Evolutionary conservation across 1,284 basidiomycete genomes (phyloP).

Genomic region (Pholiota adiposa): DNA sequence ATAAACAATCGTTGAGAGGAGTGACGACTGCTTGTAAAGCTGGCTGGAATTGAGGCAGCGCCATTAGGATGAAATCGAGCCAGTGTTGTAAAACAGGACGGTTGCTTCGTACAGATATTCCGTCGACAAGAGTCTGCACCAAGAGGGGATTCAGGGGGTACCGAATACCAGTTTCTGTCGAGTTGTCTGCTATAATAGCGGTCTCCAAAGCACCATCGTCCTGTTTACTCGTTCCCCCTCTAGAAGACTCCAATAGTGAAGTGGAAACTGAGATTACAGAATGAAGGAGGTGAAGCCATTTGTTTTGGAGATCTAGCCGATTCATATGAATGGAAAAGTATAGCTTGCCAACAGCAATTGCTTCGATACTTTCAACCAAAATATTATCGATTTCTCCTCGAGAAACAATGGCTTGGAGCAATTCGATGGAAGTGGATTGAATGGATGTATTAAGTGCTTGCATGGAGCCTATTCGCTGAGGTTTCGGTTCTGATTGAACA

Average conservation of each 20-base stretch:
- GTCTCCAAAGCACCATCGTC: slow-evolving; percentile 35
- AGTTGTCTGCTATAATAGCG: slow-evolving; percentile 29
- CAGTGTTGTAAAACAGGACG: slow-evolving; percentile 89
- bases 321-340: slow-evolving; percentile 72
- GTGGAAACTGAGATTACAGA: slow-evolving; percentile 73
- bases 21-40: slow-evolving; percentile 70
- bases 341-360: slow-evolving; percentile 75
- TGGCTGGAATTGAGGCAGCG: slow-evolving; percentile 82
- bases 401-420: slow-evolving; percentile 82
- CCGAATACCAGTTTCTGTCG: slow-evolving; percentile 28
- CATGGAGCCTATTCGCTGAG: slow-evolving; percentile 53
- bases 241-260: slow-evolving; percentile 27
- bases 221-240: slow-evolving; percentile 30
- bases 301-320: slow-evolving; percentile 87
- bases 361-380: slow-evolving; percentile 69
- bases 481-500: slow-evolving; percentile 74
- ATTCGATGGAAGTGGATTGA: slow-evolving; percentile 78
- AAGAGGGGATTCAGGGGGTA: slow-evolving; percentile 72
- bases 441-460: slow-evolving; percentile 63
- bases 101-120: slow-evolving; percentile 72
- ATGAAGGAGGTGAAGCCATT: slow-evolving; percentile 90
- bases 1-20: slow-evolving; percentile 83
- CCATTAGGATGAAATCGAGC: slow-evolving; percentile 96
- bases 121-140: slow-evolving; percentile 81
- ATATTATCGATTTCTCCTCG: slow-evolving; percentile 75